Percentiles rank a stretch among this genome's conserved stretches.
Evolutionary conservation across 345 rosid genomes (phyloP).

Genomic region (Gossypium australe): DNA sequence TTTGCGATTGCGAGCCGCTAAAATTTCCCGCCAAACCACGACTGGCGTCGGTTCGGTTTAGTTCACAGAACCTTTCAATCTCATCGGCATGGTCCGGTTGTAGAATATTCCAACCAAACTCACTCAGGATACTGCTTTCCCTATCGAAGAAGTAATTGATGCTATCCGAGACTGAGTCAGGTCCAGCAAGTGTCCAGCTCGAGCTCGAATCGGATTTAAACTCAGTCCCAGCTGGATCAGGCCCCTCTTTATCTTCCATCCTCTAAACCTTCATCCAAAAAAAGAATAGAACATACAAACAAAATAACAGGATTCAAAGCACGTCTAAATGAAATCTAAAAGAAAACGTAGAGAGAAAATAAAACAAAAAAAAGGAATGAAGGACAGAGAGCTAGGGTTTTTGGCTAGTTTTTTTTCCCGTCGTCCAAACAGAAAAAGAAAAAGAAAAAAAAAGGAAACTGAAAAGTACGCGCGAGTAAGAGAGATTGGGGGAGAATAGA

Average conservation of each 20-base stretch:
- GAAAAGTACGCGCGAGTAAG: not conserved
- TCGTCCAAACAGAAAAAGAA: slow-evolving; percentile 14
- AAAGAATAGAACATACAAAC: not conserved
- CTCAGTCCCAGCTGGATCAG: slow-evolving; percentile 41
- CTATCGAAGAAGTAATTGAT: slow-evolving; percentile 46
- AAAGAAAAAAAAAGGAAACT: not conserved
- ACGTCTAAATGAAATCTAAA: not conserved
- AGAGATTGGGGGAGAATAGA: slow-evolving; percentile 3
- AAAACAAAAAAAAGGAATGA: slow-evolving; percentile 3
- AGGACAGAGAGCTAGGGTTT: slow-evolving; percentile 51
- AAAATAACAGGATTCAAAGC: not conserved
- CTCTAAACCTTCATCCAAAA: slow-evolving; percentile 1
- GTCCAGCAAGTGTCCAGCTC: slow-evolving; percentile 31
- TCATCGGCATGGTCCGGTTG: slow-evolving; percentile 14
- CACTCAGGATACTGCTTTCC: slow-evolving; percentile 47
- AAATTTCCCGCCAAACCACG: slow-evolving; percentile 25
- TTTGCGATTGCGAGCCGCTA: not conserved
- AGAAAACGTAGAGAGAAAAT: not conserved
- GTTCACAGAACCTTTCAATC: slow-evolving; percentile 14
- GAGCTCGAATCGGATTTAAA: slow-evolving; percentile 28
- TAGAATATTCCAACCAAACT: slow-evolving; percentile 60
- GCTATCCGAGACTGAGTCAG: slow-evolving; percentile 33
- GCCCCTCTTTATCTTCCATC: slow-evolving; percentile 29
- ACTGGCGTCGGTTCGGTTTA: slow-evolving; percentile 14
- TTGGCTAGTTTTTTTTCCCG: slow-evolving; percentile 12